Evolutionary conservation across 768 basidiomycete species (phyloP), one percentile per base, ranked within the genome.

Genomic region (Suillus bovinus): DNA sequence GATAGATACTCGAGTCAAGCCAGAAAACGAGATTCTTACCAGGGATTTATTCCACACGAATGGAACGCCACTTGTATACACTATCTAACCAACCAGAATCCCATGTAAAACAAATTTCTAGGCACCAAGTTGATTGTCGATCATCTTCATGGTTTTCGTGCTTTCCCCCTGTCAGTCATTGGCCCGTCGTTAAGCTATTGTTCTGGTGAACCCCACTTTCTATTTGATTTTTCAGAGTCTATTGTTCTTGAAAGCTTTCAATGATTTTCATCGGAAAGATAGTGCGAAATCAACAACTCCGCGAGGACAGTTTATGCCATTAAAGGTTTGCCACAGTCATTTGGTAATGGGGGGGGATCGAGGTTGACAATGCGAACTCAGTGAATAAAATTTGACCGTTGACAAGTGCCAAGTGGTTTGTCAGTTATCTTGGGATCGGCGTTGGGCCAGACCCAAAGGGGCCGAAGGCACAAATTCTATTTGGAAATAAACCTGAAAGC

Each of bases 241-340:
- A 60, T 65, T 65, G 64, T 65, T 65, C 55, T 47, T 59, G 2
- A n/a, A 46, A 11, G 14, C 33, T 17, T 33, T 20, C 2, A 6
- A 38, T 14, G 8, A 5, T 5, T 38, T 38, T 38, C 36, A 38
- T 1, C 14, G 36, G 38, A 8, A 10, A 10, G 10, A 9, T 33
- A 33, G 7, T 9, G 8, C 33, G 33, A 33, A 10, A 9, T 52
- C 29, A 11, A 22, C 38, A 39, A 69, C 66, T 70, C 72, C 71
- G 72, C 71, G 71, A 70, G 53, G 71, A 60, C 71, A 69, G 60
- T 62, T 65, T 66, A 61, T 71, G 70, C 67, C 69, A 70, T 62
- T 49, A 53, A 22, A 17, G 7, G 38, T 39, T 64, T 61, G 52
- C 66, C 66, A 61, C 63, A 34, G 42, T 65, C 62, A 63, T 60